Evolutionary conservation across 768 basidiomycete species (phyloP), one percentile per base, ranked within the genome.

Genomic region (Suillus occidentalis): DNA sequence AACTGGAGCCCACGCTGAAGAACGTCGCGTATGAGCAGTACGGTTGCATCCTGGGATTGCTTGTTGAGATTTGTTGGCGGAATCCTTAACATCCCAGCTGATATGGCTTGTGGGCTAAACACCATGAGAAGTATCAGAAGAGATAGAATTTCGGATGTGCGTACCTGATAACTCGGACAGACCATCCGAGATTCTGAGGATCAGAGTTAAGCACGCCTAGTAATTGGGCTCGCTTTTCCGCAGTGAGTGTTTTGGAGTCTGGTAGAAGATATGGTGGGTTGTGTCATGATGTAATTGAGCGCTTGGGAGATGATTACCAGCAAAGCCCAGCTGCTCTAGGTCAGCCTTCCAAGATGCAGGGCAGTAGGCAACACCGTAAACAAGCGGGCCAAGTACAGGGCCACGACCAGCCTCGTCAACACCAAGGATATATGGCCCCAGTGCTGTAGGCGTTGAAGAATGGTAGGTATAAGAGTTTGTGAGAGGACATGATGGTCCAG

Each of bases 361-460:
- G 71, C 97, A 99, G 72, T 94, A 98, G 0, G 97, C 96, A 31
- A 97, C 88, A 8, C 92, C 97, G 72, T 99, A 99, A 0, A 99
- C 97, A 65, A 99, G 85, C 0, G 97, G 97, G 1, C 96, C 97
- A 0, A 99, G 81, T 2, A 97, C 97, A 25, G 97, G 97, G 0
- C 97, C 97, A 62, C 97, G 84, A 0, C 97, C 97, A 0, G 97
- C 97, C 75, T 99, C 97, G 76, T 99, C 97, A n/a, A 99, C 95
- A 28, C 97, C 97, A 59, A 99, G 89, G 58, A 98, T 93, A 79
- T 96, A 97, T 0, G 91, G 90, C 0, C 93, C 93, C 1, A 76
- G 63, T 1, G 87, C 84, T 0, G 88, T 89, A 2, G 93, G 92
- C 0, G 75, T 84, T 2, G 87, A 83, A 0, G 91, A 91, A 73